Conservation (phyloP, 345 rosid species). For the Acer yangbiense region DNA sequence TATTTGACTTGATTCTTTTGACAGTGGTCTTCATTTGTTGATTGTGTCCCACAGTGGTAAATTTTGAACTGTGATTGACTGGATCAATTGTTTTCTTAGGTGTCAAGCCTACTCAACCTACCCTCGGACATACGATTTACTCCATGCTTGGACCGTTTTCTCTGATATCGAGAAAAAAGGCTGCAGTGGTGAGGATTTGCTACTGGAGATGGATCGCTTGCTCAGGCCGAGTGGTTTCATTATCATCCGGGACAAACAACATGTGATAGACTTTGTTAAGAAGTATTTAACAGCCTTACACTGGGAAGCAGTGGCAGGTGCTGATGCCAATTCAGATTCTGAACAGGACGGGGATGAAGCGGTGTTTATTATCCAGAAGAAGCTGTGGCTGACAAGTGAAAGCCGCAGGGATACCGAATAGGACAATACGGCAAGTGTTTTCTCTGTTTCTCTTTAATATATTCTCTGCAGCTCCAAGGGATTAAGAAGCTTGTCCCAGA, state of each 20-base stretch:
- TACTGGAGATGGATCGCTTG: slow-evolving; percentile 92
- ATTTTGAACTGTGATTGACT: slow-evolving; percentile 2
- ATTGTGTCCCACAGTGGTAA: background rate
- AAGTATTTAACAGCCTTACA: slow-evolving; percentile 72
- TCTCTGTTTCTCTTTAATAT: slow-evolving; percentile 1
- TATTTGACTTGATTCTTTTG: background rate
- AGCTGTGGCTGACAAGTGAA: slow-evolving; percentile 83
- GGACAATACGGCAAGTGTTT: slow-evolving; percentile 10
- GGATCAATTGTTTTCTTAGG: slow-evolving; percentile 44
- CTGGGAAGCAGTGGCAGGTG: slow-evolving; percentile 74
- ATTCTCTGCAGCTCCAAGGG: slow-evolving; percentile 23
- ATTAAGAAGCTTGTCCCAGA: slow-evolving; percentile 24
- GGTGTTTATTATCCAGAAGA: slow-evolving; percentile 69
- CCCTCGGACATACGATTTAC: slow-evolving; percentile 89
- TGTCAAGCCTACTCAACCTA: slow-evolving; percentile 92
- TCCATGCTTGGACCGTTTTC: slow-evolving; percentile 72
- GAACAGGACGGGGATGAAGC: slow-evolving; percentile 60
- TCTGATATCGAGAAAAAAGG: slow-evolving; percentile 74
- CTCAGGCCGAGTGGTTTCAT: slow-evolving; percentile 85
- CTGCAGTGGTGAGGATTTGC: slow-evolving; percentile 78
- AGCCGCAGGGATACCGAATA: slow-evolving; percentile 70
- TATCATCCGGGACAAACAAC: slow-evolving; percentile 70
- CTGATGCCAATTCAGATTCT: slow-evolving; percentile 47
- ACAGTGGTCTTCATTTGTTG: background rate
- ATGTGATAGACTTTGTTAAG: slow-evolving; percentile 60